A percentile compares a stretch with the other conserved stretches of the same genome.
phyloP scores from a whole-genome alignment of 2,329 filamentous ascomycete species.

The Penicillium occitanis region DNA sequence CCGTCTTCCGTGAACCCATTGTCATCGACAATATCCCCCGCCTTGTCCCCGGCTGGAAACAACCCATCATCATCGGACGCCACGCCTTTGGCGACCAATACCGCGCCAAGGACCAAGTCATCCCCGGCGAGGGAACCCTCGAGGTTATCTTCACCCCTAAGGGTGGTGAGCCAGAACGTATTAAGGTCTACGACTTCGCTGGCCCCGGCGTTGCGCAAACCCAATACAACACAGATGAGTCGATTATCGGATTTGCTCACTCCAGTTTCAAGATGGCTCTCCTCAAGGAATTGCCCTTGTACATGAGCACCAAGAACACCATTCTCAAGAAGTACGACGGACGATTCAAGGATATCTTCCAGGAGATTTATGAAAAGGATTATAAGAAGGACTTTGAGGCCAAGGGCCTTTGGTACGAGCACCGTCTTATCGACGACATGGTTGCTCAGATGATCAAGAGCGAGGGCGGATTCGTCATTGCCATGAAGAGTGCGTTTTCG shows the following conservation, averaged over 20 bases:
- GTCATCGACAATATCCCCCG: constrained; percentile 91
- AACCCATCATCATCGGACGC: constrained; percentile 98
- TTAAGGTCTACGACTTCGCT: constrained; percentile 89
- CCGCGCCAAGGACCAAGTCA: constrained; percentile 87
- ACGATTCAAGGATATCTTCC: constrained; percentile 99
- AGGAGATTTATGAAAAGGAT: constrained; percentile 84
- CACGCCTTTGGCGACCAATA: constrained; percentile 99
- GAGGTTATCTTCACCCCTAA: constrained; percentile 91
- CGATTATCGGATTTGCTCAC: constrained; percentile 91
- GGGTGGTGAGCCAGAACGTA: constrained; percentile 73
- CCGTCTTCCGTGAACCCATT: constrained; percentile 98
- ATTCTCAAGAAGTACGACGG: constrained; percentile 99
- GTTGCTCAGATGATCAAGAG: constrained; percentile 99
- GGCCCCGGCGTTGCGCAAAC: constrained; percentile 85
- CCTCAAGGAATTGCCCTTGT: constrained; percentile 83
- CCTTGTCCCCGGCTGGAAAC: constrained; percentile 95
- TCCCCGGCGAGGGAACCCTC: constrained; percentile 79
- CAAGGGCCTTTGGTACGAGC: constrained; percentile 97
- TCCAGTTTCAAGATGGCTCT: constrained; percentile 95
- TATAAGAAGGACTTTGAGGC: constrained; percentile 89
- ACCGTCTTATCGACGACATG: constrained; percentile 99
- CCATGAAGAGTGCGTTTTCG: constrained; percentile 78
- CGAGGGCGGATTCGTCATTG: constrained; percentile 93
- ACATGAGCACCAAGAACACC: constrained; percentile 99
- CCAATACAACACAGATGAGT: constrained; percentile 98